Conservation (phyloP, 345 rosid genomes). For the Populus tremula region DNA sequence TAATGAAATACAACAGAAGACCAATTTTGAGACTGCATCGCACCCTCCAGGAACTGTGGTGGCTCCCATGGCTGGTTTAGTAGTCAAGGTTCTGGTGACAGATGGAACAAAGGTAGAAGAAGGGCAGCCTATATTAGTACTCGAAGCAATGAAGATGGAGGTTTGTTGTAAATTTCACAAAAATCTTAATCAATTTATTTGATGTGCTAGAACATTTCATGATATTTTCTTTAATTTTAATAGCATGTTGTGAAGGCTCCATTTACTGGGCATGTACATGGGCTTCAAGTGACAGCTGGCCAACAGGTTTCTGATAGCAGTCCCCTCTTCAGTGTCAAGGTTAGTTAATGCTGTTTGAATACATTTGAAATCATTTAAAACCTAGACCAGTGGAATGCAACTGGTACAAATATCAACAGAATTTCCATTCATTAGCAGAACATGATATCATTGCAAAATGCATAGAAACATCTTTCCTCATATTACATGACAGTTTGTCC, state of each 20-base stretch:
- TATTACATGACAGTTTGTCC: not conserved
- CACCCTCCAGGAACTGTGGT: slow-evolving; percentile 65
- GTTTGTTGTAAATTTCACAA: slow-evolving; percentile 32
- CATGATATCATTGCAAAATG: not conserved
- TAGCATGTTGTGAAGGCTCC: slow-evolving; percentile 91
- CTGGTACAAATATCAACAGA: not conserved
- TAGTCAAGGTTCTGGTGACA: slow-evolving; percentile 73
- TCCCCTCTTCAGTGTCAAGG: slow-evolving; percentile 71
- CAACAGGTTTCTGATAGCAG: slow-evolving; percentile 75
- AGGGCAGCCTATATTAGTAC: slow-evolving; percentile 76
- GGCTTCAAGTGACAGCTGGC: slow-evolving; percentile 65
- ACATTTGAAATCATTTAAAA: not conserved
- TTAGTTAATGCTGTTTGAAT: slow-evolving; percentile 25
- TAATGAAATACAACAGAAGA: slow-evolving; percentile 53
- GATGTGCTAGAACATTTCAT: not conserved
- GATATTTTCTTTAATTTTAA: not conserved
- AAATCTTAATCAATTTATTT: not conserved
- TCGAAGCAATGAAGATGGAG: slow-evolving; percentile 99
- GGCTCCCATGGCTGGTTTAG: slow-evolving; percentile 96
- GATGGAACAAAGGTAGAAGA: slow-evolving; percentile 67
- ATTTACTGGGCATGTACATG: slow-evolving; percentile 56
- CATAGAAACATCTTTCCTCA: not conserved
- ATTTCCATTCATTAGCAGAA: not conserved
- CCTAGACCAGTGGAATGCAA: not conserved
- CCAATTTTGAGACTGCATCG: slow-evolving; percentile 45